Conservation (phyloP, 495 filamentous ascomycete genomes). For the Trichoderma virens region DNA sequence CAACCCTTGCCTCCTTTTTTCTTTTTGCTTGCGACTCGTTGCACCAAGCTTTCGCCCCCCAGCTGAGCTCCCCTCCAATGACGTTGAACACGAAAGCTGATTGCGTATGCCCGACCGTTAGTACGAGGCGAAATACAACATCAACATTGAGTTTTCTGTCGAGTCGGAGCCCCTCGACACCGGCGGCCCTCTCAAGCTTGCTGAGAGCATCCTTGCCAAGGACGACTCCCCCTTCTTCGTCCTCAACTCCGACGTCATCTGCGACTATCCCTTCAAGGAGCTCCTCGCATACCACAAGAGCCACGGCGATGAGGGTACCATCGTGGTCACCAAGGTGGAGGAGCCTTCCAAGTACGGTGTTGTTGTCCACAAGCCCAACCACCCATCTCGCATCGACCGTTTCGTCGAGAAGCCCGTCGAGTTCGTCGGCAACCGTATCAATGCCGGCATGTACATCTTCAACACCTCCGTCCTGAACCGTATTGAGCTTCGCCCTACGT, state of each 20-base stretch:
- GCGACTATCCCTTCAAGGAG: slow-evolving; percentile 91
- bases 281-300: slow-evolving; percentile 84
- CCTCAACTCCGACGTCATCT: slow-evolving; percentile 97
- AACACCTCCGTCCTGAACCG: slow-evolving; percentile 85
- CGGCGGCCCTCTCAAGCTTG: slow-evolving; percentile 91
- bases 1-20: slow-evolving; percentile 9
- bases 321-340: slow-evolving; percentile 98
- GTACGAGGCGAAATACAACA: slow-evolving; percentile 87
- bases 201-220: slow-evolving; percentile 87
- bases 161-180: slow-evolving; percentile 94
- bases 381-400: slow-evolving; percentile 88
- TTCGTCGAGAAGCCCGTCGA: slow-evolving; percentile 99
- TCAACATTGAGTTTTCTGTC: slow-evolving; percentile 94
- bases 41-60: slow-evolving; percentile 9
- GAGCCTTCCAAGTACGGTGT: slow-evolving; percentile 99
- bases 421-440: slow-evolving; percentile 99
- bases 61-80: slow-evolving; percentile 13
- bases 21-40: neutral
- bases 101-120: slow-evolving; percentile 25
- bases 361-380: slow-evolving; percentile 92
- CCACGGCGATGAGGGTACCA: slow-evolving; percentile 95
- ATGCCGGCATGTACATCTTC: slow-evolving; percentile 97
- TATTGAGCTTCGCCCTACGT: slow-evolving; percentile 94
- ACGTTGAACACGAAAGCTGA: neutral
- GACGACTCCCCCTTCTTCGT: slow-evolving; percentile 96